phyloP scores from a whole-genome alignment of 1,139 yeast species.

The Blastobotrys malaysiensis region DNA sequence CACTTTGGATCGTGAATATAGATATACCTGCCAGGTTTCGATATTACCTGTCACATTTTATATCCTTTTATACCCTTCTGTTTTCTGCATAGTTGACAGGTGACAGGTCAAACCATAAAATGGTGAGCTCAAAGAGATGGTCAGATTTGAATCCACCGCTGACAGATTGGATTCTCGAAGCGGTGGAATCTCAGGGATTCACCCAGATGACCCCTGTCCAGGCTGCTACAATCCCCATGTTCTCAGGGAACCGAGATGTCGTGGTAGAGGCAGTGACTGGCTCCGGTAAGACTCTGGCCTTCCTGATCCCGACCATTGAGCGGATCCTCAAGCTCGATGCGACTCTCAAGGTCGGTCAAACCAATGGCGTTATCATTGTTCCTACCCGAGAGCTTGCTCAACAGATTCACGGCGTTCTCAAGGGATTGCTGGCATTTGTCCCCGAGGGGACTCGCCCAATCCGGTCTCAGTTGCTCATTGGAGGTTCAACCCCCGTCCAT shows the following conservation, averaged over 20 bases:
- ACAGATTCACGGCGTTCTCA: constrained; percentile 69
- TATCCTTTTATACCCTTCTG: background rate
- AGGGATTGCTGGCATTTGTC: constrained; percentile 51
- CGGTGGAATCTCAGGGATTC: constrained; percentile 68
- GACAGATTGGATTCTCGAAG: constrained; percentile 42
- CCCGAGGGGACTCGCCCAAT: constrained; percentile 41
- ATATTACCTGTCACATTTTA: background rate
- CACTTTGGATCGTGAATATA: background rate
- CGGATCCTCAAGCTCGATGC: constrained; percentile 38
- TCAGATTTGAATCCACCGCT: constrained; percentile 24
- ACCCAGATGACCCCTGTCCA: constrained; percentile 94
- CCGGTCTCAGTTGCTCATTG: constrained; percentile 69
- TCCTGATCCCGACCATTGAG: constrained; percentile 77
- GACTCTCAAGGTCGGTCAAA: constrained; percentile 43
- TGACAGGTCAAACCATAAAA: background rate
- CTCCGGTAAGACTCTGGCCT: constrained; percentile 90
- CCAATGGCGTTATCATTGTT: constrained; percentile 67
- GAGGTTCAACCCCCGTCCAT: constrained; percentile 63
- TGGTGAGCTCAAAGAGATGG: constrained; percentile 27
- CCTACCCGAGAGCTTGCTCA: constrained; percentile 92
- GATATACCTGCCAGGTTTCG: background rate
- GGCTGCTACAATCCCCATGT: constrained; percentile 87
- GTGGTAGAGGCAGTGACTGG: constrained; percentile 96
- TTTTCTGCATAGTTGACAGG: background rate
- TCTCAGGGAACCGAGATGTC: constrained; percentile 87